phyloP scores from a whole-genome alignment of 441 rosid species.

The Bocquillonia castaneifolia region DNA sequence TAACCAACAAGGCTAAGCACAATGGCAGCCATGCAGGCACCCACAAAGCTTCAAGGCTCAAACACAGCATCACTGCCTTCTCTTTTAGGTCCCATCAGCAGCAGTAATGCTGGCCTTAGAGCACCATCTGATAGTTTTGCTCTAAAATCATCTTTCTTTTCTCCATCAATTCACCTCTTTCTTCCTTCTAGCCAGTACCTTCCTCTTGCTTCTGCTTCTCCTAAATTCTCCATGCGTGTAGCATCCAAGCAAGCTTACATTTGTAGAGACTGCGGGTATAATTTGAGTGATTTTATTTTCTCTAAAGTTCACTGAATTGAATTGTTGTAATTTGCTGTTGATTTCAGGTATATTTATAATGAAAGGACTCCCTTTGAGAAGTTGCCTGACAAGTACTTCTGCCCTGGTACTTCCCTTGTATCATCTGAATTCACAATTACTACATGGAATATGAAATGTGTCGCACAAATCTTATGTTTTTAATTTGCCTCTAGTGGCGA shows the following conservation, averaged over 20 bases:
- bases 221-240: conserved; percentile 70
- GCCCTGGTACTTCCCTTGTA: conserved; percentile 52
- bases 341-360: conserved; percentile 73
- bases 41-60: conserved; percentile 26
- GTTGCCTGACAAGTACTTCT: conserved; percentile 62
- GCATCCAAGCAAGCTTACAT: conserved; percentile 83
- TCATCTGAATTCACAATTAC: not conserved
- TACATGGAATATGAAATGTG: not conserved
- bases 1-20: no score
- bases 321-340: not conserved
- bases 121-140: conserved; percentile 37
- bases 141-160: conserved; percentile 43
- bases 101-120: conserved; percentile 35
- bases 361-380: conserved; percentile 90
- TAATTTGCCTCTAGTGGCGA: no score
- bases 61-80: conserved; percentile 20
- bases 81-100: conserved; percentile 31
- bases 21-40: conserved; percentile 40
- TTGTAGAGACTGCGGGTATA: conserved; percentile 91
- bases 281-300: not conserved
- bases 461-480: no score
- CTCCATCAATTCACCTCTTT: conserved; percentile 42
- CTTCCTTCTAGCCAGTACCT: conserved; percentile 25
- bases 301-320: not conserved
- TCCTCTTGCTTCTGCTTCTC: conserved; percentile 32